These are phyloP conservation scores for Aphanomyces stellatus DNA, from an alignment of 352 stramenopile genomes.

Conservation along the genomic window DNA sequence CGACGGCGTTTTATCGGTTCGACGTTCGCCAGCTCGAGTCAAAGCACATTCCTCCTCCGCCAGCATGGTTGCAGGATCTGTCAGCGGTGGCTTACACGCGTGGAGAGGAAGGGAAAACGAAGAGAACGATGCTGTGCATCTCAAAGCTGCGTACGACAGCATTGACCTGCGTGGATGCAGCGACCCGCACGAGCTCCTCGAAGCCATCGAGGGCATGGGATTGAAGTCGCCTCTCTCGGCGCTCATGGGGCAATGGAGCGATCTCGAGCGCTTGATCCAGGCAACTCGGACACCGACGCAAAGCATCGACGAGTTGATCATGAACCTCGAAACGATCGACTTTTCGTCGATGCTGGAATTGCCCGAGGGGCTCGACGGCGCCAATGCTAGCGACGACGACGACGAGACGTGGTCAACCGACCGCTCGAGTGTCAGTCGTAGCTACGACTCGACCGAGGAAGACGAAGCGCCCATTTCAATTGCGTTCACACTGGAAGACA, in stretches of 20 bases:
- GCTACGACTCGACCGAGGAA: background rate
- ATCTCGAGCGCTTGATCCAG: slow-evolving; percentile 10
- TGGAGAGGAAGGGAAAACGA: no score
- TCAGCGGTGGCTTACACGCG: no score
- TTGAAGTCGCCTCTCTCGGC: background rate
- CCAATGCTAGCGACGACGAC: background rate
- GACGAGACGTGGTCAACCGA: background rate
- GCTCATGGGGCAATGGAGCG: slow-evolving; percentile 9
- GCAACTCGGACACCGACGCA: slow-evolving; percentile 7
- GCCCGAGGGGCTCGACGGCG: background rate
- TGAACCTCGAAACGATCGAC: slow-evolving; percentile 6
- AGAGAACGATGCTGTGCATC: no score
- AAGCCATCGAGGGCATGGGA: background rate
- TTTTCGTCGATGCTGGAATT: slow-evolving; percentile 9
- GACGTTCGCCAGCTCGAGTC: no score
- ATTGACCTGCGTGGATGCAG: background rate
- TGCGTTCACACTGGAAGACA: slow-evolving; percentile 40
- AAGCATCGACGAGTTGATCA: slow-evolving; percentile 12
- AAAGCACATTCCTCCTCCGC: no score
- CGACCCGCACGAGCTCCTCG: background rate
- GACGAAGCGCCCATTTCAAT: background rate
- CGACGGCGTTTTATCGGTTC: no score
- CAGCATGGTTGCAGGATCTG: no score
- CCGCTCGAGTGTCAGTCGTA: background rate
- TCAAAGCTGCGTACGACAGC: no score